Evolutionary conservation across 257 asterid genomes (phyloP).

Genomic region (Solanum etuberosum): DNA sequence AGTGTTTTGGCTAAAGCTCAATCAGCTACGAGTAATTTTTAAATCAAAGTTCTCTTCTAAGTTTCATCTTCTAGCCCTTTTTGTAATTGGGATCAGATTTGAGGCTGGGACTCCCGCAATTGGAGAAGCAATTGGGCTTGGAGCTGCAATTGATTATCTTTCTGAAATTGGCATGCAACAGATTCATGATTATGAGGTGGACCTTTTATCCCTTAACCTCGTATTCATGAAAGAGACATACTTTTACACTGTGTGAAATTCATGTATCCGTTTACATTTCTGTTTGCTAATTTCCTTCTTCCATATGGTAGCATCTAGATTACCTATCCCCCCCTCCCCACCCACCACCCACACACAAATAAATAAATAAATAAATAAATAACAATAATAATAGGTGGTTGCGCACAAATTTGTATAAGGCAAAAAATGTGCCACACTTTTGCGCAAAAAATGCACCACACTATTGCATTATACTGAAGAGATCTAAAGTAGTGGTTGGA

Average conservation of each 20-base stretch:
- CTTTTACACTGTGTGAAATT: not conserved
- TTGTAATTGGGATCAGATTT: conserved; percentile 39
- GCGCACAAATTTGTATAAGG: not conserved
- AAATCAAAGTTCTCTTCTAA: not conserved
- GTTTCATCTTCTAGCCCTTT: not conserved
- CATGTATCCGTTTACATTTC: not conserved
- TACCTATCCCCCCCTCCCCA: not conserved
- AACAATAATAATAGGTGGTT: not conserved
- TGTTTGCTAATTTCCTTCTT: not conserved
- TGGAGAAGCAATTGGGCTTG: conserved; percentile 88
- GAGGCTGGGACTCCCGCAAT: conserved; percentile 99
- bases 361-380: too few species aligned
- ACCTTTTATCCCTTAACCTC: not conserved
- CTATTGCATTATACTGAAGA: not conserved
- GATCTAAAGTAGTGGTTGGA: not conserved
- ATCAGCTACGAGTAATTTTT: not conserved
- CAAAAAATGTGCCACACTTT: not conserved
- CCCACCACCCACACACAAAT: not conserved
- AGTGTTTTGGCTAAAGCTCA: not conserved
- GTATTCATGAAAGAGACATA: not conserved
- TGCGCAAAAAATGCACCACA: not conserved
- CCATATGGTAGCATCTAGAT: not conserved
- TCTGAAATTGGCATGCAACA: conserved; percentile 83
- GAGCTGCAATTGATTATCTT: conserved; percentile 83
- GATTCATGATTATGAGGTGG: conserved; percentile 88